Conservation (phyloP, 805 yeast species). For the Saturnispora bothae region DNA sequence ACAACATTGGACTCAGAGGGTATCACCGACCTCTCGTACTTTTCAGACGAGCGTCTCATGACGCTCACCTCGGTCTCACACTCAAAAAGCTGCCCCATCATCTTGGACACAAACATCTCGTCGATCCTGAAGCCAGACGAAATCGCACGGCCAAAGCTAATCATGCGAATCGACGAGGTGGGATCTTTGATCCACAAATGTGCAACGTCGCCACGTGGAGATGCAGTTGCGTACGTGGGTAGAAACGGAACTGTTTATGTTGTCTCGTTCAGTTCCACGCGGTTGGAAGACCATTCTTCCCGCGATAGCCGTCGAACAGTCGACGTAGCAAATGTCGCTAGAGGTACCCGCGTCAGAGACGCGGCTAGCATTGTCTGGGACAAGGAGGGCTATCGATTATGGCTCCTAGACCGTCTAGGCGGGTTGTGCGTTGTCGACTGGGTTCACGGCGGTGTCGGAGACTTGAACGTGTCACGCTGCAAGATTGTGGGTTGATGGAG, state of each 20-base stretch:
- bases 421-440: conserved; percentile 71
- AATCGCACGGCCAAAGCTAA: conserved; percentile 48
- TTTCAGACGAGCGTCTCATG: conserved; percentile 53
- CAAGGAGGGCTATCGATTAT: conserved; percentile 70
- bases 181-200: conserved; percentile 71
- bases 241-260: conserved; percentile 68
- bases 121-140: conserved; percentile 29
- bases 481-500: conserved; percentile 42
- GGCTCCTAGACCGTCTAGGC: conserved; percentile 75
- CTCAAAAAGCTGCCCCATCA: conserved; percentile 49
- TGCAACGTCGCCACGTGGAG: conserved; percentile 76
- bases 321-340: conserved; percentile 66
- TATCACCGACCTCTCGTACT: conserved; percentile 68
- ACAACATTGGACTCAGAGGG: conserved; percentile 77
- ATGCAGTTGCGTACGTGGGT: conserved; percentile 72
- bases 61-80: conserved; percentile 47
- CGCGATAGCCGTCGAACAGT: conserved; percentile 52
- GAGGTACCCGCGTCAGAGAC: conserved; percentile 60
- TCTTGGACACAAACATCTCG: conserved; percentile 54
- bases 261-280: conserved; percentile 41
- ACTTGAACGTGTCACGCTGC: conserved; percentile 55
- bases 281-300: conserved; percentile 43
- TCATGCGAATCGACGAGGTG: conserved; percentile 62
- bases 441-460: conserved; percentile 74
- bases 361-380: conserved; percentile 75